These are phyloP conservation scores for Plenodomus biglobosus DNA, from an alignment of 2,329 filamentous ascomycete species.

Conservation along the genomic window DNA sequence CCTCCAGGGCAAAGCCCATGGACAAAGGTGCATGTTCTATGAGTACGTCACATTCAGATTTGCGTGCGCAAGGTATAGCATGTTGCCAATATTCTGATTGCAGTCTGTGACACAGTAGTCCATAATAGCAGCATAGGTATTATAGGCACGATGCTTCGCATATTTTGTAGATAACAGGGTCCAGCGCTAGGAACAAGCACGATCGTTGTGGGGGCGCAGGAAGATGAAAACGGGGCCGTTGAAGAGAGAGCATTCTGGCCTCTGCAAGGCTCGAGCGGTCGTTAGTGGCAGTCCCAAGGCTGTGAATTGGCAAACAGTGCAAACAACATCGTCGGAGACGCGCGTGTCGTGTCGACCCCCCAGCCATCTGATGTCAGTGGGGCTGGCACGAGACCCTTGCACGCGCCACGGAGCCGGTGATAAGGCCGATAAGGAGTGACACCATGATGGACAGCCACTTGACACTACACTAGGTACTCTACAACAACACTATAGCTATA, in stretches of 20 bases:
- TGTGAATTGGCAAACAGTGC: not conserved
- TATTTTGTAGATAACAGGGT: too few species aligned
- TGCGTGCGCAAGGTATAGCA: not conserved
- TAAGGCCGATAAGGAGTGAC: constrained; percentile 21
- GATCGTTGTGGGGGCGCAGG: not conserved
- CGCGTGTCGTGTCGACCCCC: not conserved
- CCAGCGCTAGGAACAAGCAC: not conserved
- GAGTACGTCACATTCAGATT: not conserved
- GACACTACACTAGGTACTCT: not conserved
- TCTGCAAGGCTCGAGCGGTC: not conserved
- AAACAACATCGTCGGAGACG: not conserved
- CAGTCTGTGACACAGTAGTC: too few species aligned
- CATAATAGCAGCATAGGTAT: too few species aligned
- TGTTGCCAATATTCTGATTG: not conserved
- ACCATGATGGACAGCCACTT: constrained; percentile 14
- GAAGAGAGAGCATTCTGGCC: not conserved
- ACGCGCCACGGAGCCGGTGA: constrained; percentile 13
- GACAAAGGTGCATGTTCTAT: not conserved
- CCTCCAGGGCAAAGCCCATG: constrained; percentile 3
- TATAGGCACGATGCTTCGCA: too few species aligned
- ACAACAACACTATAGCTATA: constrained; percentile 3
- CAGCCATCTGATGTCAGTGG: constrained; percentile 11
- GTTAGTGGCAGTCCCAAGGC: too few species aligned
- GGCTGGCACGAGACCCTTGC: constrained; percentile 20
- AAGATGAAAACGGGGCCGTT: not conserved